Conservation (phyloP, 257 asterid genomes). For the Plantago ovata region DNA sequence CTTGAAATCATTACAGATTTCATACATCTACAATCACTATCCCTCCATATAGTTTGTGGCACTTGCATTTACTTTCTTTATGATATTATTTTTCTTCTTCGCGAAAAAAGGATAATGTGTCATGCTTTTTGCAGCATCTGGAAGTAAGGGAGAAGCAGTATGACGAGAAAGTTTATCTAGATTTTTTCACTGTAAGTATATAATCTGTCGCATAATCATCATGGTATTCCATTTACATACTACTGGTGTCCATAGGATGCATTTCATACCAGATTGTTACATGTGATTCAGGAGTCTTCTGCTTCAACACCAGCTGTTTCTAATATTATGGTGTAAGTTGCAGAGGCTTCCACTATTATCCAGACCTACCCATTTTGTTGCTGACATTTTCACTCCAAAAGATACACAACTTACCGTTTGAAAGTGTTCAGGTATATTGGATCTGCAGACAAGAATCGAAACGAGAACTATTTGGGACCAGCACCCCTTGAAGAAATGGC, state of each 20-base stretch:
- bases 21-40: no score
- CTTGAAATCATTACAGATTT: no score
- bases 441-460: constrained; percentile 70
- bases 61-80: not conserved
- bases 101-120: not conserved
- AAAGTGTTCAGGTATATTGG: constrained; percentile 61
- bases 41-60: not conserved
- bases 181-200: constrained; percentile 68
- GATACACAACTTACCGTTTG: constrained; percentile 10
- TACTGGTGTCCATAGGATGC: constrained; percentile 2
- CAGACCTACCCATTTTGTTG: constrained; percentile 16
- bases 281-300: constrained; percentile 48
- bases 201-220: not conserved
- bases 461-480: constrained; percentile 83
- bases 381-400: not conserved
- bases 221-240: not conserved
- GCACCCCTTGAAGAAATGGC: constrained; percentile 85
- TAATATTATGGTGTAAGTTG: constrained; percentile 79
- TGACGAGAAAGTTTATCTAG: constrained; percentile 72
- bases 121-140: constrained; percentile 50
- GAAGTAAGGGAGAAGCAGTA: constrained; percentile 98
- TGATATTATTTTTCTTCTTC: not conserved
- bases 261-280: not conserved
- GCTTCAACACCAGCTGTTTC: constrained; percentile 56
- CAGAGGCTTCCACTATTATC: not conserved